Evolutionary conservation across 371 early-diverging fungal genomes (phyloP), one percentile per base, ranked within the genome.

Genomic region (Rhizopus sp.): DNA sequence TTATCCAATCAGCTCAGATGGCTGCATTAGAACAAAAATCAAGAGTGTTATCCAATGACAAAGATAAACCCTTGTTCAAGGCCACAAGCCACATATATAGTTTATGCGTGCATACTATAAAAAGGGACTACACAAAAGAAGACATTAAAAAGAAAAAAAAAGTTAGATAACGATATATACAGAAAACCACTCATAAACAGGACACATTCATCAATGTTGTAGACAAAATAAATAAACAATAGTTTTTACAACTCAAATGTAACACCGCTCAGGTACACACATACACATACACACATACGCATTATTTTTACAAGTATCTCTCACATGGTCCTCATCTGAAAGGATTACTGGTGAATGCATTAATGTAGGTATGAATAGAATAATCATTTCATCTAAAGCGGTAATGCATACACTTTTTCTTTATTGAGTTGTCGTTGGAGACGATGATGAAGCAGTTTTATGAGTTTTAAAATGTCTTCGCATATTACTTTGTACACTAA

Each of bases 401-500:
- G 23, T 23, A 23, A 23, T 23, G 23, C 23, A 23, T 23, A 23
- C 2, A 23, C 23, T 23, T 23, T 23, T 23, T 23, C 23, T 23
- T 23, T 23, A 23, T 23, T 23, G 23, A 23, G 23, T 23, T 23
- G 23, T 23, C 15, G 44, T 17, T 42, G 17, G 44, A 8, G 15
- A 7, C 7, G 9, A 8, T 8, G 29, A 23, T 29, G 46, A 46
- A 23, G 23, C 23, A 23, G 23, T 23, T 23, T 29, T 46, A 57
- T 80, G 80, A 2, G 77, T 76, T 41, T 76, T 58, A 34, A 80
- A 53, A 64, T 92, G 92, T 10, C 92, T 82, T 35, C 87, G 80
- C 83, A 90, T 70, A 54, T 92, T 92, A 68, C 88, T 88, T 52
- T 82, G 78, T 0, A 91, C 91, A 15, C 88, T 86, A 57, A 92